Evolutionary conservation across 805 yeast species (phyloP), one percentile per base, ranked within the genome.

Genomic region (Nakazawaea wickerhamii): DNA sequence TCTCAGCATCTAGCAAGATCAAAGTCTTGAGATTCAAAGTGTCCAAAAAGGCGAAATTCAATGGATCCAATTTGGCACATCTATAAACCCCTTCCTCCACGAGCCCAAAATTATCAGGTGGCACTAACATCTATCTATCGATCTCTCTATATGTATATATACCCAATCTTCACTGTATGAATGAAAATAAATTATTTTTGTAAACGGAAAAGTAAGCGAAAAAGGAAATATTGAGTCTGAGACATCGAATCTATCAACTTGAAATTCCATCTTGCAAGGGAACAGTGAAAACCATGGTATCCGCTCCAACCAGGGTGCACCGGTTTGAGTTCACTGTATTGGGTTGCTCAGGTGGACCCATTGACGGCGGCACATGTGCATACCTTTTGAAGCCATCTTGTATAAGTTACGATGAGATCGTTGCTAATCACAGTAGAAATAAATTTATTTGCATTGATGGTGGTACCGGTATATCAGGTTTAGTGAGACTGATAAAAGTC

Each of bases 81-180:
- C 97, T 71, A 63, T 85, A 83, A 1, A 91, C 66, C 0, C 95
- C 95, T 20, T 82, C 81, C 61, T 93, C 97, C 4, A 90, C 96
- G 23, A 88, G 70, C 0, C 96, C 95, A 65, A 85, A 93, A 57
- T 85, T 86, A 38, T 88, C 91, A 1, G 99, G 98, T 1, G 96
- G 95, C 0, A 90, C 86, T 25, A 89, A 68, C 96, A 89, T 88
- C 9, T 4, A 22, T 14, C 10, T 9, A 9, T 9, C 15, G 15
- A 4, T 25, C 13, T 26, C 6, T 9, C 27, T 3, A 22, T n/a
- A 21, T n/a, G n/a, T n/a, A 15, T 30, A 25, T 25, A n/a, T 8
- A 23, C 27, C 18, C 31, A n/a, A 28, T 13, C 11, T 23, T 8
- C 27, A 8, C 10, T n/a, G 14, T 8, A 28, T 25, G 34, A 30